Evolutionary conservation across 2,329 filamentous ascomycete species (phyloP), one percentile per base, ranked within the genome.

Genomic region (Coleophoma eucalyptorum): DNA sequence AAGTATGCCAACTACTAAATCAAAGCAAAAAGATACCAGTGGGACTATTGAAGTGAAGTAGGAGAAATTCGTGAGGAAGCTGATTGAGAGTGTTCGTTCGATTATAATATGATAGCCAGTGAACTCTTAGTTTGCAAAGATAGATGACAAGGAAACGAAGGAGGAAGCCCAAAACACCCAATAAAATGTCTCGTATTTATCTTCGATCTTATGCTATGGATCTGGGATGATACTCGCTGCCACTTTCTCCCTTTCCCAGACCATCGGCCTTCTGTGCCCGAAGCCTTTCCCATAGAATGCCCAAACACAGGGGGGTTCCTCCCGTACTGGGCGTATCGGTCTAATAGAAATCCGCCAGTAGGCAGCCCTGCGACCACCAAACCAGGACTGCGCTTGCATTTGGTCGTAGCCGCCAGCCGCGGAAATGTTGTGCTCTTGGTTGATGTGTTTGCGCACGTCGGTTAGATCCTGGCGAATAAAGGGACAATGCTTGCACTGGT

Each of bases 381-480:
- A 52, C 51, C 51, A 58, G 26, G 53, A 56, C 50, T 58, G 55
- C 34, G 55, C 55, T 33, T 50, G 34, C 33, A 55, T 51, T 44
- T 52, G 31, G 5, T 55, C 51, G 32, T 58, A 58, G 11, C 32
- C 44, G 15, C 51, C 56, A 18, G 45, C 43, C 0, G 56, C 52
- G 10, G 52, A 50, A 21, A 49, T 18, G 5, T 20, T 33, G 34
- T 58, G 56, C 33, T 53, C 50, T 20, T 55, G 47, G 31, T 58
- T 58, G 32, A 57, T 46, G 46, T 58, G 56, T 46, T 54, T 57
- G 18, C 56, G 43, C 32, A 58, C 50, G 52, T 58, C 55, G 5
- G 56, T 57, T 10, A 58, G 12, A 53, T 57, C 55, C 41, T 43
- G 44, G 11, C 55, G 49, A 32, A 57, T 58, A 26, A 54, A 55